Conservation (phyloP, 140 eudicot genomes). For the Anethum foeniculum region DNA sequence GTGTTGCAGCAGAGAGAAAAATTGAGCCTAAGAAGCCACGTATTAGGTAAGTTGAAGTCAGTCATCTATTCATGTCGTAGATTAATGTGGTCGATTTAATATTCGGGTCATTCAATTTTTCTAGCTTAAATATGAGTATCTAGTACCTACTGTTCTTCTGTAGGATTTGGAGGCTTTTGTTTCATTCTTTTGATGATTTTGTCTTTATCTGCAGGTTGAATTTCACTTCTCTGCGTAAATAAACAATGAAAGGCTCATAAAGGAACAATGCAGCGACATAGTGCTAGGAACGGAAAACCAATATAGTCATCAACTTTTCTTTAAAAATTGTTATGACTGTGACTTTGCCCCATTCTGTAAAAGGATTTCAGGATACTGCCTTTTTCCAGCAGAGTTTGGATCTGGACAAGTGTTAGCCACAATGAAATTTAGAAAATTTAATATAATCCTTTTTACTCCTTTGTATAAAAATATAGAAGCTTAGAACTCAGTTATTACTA, state of each 20-base stretch:
- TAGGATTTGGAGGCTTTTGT: neutral
- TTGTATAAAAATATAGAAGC: neutral
- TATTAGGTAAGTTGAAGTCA: slow-evolving; percentile 18
- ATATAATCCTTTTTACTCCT: neutral
- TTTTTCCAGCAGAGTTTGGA: neutral
- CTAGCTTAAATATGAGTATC: neutral
- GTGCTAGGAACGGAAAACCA: neutral
- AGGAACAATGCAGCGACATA: neutral
- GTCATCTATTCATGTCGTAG: neutral
- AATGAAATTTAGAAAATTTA: neutral
- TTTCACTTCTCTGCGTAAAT: slow-evolving; percentile 29
- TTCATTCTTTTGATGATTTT: neutral
- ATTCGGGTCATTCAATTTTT: neutral
- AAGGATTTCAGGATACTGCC: neutral
- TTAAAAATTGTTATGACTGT: neutral
- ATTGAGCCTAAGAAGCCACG: slow-evolving; percentile 21
- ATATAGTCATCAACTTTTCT: neutral
- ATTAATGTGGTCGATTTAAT: neutral
- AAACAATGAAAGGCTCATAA: slow-evolving; percentile 22
- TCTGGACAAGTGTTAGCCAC: neutral
- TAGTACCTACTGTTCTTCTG: neutral
- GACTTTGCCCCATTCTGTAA: neutral
- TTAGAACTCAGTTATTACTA: neutral
- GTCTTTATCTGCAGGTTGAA: slow-evolving; percentile 21
- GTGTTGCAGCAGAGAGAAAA: slow-evolving; percentile 8